Evolutionary conservation across 805 yeast species (phyloP), one percentile per base, ranked within the genome.

Genomic region (Candida glaebosa): DNA sequence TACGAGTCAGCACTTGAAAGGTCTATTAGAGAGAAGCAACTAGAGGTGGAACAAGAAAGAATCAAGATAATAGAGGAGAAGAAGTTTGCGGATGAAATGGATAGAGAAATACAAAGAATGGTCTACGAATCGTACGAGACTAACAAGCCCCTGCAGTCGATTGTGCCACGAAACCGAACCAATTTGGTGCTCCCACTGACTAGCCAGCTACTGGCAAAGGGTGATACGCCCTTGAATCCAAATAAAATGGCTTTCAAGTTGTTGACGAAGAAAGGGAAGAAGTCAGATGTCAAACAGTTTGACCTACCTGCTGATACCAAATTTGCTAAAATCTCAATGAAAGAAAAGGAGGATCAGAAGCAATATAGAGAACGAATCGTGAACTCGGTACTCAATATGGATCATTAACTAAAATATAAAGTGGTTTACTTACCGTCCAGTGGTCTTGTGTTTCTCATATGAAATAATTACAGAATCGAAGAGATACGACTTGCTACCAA

Each of bases 301-400:
- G 58, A 55, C 3, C 58, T 85, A 26, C 88, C 89, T 0, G 60
- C 70, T 1, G 67, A 77, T 44, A 73, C 74, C 18, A 73, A 67
- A 41, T 74, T 84, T 54, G 83, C 79, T 0, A 68, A 73, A 25
- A 73, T 71, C 22, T 72, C 81, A 14, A 50, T 71, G 18, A 69
- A 69, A 46, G 81, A 78, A 43, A 78, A 73, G 39, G 75, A 69
- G 40, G 69, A 71, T 45, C 66, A 74, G 44, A 67, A 67, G 46
- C 65, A 66, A 31, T 84, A 83, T 57, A 73, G 78, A 40, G 78
- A 78, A 46, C 67, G 71, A 50, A 75, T 84, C 42, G 78, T 80
- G 58, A 69, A 70, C 31, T 69, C 79, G 43, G 84, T 82, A 18
- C 52, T 75, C 31, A 63, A 67, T 22, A 66, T 67, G 68, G 67